Base-by-base conservation (phyloP, 1,284 basidiomycete species). In the Marasmius fiardii region DNA sequence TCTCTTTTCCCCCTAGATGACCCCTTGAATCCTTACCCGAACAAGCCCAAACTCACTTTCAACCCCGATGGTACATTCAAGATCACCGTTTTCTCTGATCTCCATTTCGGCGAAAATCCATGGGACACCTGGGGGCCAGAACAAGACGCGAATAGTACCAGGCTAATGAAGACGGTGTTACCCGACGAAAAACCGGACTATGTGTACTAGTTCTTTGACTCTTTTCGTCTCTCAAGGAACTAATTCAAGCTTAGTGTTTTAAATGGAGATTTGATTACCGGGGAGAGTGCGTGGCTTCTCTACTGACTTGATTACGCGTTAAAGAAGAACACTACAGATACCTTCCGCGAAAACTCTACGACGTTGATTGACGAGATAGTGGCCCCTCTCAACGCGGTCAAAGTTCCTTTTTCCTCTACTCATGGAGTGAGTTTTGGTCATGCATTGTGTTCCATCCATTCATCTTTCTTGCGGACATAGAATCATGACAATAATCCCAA, bases 401-500 rank as follows among this genome's bases (percentile, higher is more conserved):
- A 64, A 23, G 64, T 83, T 5, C 81, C 82, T 0, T 84, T 85
- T 61, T 80, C 80, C 11, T 78, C 78, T 1, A 76, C 80, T 1
- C 79, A 85, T 48, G 85, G 85, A 10, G 85, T 86, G 57, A 55
- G 79, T 60, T 8, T 11, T 43, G 18, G 16, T 2, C n/a, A 31
- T 18, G 16, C 28, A 34, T 31, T 44, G 43, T 7, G 26, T 53
- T 41, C 11, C 37, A 21, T 45, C 10, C 7, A 43, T 52, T 16
- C 41, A 53, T 14, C 34, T 18, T 24, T 44, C 23, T 55, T 53
- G 23, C 4, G n/a, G n/a, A n/a, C n/a, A n/a, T 56, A 88, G 85
- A 88, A 88, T 60, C 86, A 88, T 60, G 86, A 88, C 62, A 88
- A 86, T 58, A 73, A 86, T 58, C 70, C 74, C 14, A 88, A 88